Conservation (phyloP, 2,329 filamentous ascomycete species). For the Metarhizium anisopliae region DNA sequence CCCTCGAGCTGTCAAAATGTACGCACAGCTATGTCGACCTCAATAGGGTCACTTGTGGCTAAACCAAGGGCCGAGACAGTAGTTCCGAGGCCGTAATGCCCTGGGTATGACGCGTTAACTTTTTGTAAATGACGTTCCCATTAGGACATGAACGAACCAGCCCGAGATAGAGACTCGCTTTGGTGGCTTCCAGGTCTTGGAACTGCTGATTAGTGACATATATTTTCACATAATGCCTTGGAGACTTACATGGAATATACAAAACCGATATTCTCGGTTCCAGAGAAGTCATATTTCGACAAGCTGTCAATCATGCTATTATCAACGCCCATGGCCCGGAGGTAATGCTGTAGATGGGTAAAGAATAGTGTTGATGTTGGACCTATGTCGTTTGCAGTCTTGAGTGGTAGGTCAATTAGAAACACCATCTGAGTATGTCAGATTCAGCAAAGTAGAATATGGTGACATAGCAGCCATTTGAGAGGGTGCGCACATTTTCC, state of each 20-base stretch:
- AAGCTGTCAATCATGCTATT: constrained; percentile 59
- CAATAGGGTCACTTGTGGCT: constrained; percentile 41
- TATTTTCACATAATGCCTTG: constrained; percentile 4
- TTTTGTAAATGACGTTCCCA: background rate
- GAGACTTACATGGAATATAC: constrained; percentile 71
- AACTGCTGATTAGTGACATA: constrained; percentile 1
- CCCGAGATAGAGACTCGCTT: constrained; percentile 17
- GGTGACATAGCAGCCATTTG: background rate
- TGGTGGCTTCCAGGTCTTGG: constrained; percentile 26
- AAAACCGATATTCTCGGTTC: constrained; percentile 65
- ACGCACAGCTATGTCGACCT: constrained; percentile 65
- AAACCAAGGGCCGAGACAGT: constrained; percentile 58
- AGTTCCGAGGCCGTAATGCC: constrained; percentile 64
- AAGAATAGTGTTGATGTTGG: constrained; percentile 45
- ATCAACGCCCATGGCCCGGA: constrained; percentile 57
- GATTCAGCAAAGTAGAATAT: background rate
- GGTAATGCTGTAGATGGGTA: constrained; percentile 61
- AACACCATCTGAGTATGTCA: constrained; percentile 59
- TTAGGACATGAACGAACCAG: constrained; percentile 19
- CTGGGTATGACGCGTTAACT: constrained; percentile 26
- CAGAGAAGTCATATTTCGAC: constrained; percentile 70
- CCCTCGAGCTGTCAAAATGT: background rate
- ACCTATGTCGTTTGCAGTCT: constrained; percentile 24
- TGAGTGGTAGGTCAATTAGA: constrained; percentile 77
- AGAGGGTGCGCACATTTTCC: constrained; percentile 62